Percentiles rank a stretch among this genome's conserved stretches.
phyloP scores from a whole-genome alignment of 176 grass and related monocot species.

The Phoenix roebelenii region DNA sequence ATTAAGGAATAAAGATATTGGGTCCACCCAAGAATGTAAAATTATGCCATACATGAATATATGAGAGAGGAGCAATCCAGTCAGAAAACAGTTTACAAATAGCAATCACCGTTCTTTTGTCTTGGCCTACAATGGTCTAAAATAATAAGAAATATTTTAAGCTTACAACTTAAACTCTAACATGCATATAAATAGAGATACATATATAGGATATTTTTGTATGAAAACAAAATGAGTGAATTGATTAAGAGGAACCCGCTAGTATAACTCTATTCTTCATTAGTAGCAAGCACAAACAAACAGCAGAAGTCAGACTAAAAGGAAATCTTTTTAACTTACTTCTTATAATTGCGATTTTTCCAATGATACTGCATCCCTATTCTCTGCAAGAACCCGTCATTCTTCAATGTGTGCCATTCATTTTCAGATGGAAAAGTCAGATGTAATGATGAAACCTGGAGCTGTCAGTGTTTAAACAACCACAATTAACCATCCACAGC shows the following conservation, averaged over 20 bases:
- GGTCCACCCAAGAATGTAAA: too few species aligned
- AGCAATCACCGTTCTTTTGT: too few species aligned
- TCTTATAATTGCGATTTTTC: constrained; percentile 88
- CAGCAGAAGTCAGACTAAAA: neutral
- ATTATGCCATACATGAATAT: too few species aligned
- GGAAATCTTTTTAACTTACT: constrained; percentile 25
- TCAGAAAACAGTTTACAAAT: too few species aligned
- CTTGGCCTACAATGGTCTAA: too few species aligned
- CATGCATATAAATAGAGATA: too few species aligned
- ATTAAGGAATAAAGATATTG: too few species aligned
- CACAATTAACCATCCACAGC: neutral
- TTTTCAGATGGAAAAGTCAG: constrained; percentile 91
- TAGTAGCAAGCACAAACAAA: neutral
- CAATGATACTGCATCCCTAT: constrained; percentile 91
- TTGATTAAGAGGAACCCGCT: neutral
- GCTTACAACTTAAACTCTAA: too few species aligned
- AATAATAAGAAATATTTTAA: too few species aligned
- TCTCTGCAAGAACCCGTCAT: constrained; percentile 67
- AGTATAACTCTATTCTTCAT: neutral
- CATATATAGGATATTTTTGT: neutral
- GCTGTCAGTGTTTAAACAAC: constrained; percentile 35
- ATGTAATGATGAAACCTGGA: constrained; percentile 77
- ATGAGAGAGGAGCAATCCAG: too few species aligned
- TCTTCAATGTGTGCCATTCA: constrained; percentile 74
- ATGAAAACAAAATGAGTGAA: neutral